Conservation (phyloP, 2,329 filamentous ascomycete genomes). For the Fusarium musae region DNA sequence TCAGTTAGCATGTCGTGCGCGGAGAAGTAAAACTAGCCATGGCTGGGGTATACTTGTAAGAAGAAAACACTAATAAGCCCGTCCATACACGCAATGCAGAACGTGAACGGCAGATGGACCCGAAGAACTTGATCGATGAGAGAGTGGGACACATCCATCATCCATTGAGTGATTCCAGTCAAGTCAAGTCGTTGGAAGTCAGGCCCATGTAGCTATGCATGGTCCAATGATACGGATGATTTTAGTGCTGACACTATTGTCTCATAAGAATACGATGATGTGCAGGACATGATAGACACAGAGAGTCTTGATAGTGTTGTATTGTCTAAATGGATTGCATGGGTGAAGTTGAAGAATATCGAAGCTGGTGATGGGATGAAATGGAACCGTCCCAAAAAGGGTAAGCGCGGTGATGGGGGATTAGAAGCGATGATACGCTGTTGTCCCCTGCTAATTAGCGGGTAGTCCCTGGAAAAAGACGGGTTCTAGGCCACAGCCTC, state of each 20-base stretch:
- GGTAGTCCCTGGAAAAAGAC: slow-evolving; percentile 28
- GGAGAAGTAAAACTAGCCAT: not conserved
- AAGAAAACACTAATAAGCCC: not conserved
- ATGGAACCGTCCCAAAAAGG: not conserved
- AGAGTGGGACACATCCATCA: slow-evolving; percentile 26
- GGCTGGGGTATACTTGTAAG: not conserved
- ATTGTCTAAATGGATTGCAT: not conserved
- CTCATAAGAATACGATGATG: not conserved
- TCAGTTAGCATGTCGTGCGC: not conserved
- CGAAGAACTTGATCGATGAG: slow-evolving; percentile 1
- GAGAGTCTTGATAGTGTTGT: not conserved
- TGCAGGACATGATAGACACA: not conserved
- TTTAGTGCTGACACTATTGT: not conserved
- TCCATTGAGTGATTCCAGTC: slow-evolving; percentile 5
- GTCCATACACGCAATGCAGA: not conserved
- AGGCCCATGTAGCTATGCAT: not conserved
- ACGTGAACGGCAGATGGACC: slow-evolving; percentile 14
- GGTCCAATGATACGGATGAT: not conserved
- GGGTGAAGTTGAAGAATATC: slow-evolving; percentile 33
- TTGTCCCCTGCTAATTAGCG: slow-evolving; percentile 25
- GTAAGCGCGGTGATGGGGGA: slow-evolving; percentile 13
- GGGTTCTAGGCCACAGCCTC: slow-evolving; percentile 14
- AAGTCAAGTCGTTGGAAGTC: not conserved
- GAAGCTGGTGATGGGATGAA: slow-evolving; percentile 7
- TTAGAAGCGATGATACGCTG: slow-evolving; percentile 23